These are phyloP conservation scores for Globisporangium nodosum DNA, from an alignment of 352 stramenopile species.

Conservation along the genomic window DNA sequence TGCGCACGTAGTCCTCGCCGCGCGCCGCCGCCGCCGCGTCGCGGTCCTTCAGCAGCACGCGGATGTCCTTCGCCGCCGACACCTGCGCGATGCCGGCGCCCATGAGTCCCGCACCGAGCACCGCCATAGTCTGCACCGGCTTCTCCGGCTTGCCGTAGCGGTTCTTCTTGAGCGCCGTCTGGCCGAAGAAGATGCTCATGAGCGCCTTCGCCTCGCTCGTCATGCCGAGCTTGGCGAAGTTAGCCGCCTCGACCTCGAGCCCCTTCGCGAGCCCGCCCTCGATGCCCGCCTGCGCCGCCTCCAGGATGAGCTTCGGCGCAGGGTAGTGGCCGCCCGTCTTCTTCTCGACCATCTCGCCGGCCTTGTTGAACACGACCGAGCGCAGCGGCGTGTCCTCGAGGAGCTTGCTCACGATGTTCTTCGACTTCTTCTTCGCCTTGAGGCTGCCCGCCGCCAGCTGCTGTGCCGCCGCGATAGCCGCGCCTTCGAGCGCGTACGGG, in stretches of 20 bases:
- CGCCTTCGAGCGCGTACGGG: constrained; percentile 84
- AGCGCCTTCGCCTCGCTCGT: constrained; percentile 93
- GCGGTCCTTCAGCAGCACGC: constrained; percentile 96
- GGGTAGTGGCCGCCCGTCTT: constrained; percentile 97
- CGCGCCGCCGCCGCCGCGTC: constrained; percentile 80
- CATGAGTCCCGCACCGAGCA: constrained; percentile 98
- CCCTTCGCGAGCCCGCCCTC: constrained; percentile 74
- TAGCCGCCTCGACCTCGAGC: constrained; percentile 91
- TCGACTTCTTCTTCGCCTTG: constrained; percentile 89
- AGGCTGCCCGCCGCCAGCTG: constrained; percentile 88
- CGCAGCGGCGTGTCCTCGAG: constrained; percentile 94
- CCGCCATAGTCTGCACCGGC: constrained; percentile 90
- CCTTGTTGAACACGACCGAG: constrained; percentile 93
- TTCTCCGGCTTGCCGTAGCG: constrained; percentile 86
- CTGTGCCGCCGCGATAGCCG: constrained; percentile 87
- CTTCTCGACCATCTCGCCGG: constrained; percentile 95
- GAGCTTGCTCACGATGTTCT: constrained; percentile 83
- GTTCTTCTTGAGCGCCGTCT: constrained; percentile 98
- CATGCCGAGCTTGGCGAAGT: constrained; percentile 96
- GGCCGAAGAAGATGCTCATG: constrained; percentile 98
- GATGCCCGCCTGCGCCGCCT: constrained; percentile 81
- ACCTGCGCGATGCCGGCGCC: constrained; percentile 97
- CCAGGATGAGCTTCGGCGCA: constrained; percentile 93
- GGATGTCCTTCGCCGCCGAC: constrained; percentile 91
- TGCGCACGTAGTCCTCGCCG: constrained; percentile 91